Conservation (phyloP, 129 eudicot genomes). For the Tanacetum coccineum region DNA sequence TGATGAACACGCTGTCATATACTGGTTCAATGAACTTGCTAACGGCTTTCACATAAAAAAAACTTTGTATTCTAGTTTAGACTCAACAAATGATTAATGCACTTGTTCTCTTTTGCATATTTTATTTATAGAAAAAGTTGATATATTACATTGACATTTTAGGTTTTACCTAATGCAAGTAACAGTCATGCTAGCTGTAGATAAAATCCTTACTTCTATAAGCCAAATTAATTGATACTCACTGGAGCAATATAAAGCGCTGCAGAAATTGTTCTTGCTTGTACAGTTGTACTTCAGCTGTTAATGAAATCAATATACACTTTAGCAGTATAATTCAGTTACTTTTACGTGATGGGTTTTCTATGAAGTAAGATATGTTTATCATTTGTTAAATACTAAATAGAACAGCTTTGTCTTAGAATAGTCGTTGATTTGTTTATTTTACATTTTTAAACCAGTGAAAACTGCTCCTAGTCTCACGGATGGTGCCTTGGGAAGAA, state of each 20-base stretch:
- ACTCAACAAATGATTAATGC: no score
- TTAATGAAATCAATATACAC: neutral
- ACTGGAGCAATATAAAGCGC: neutral
- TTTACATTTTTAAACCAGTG: constrained; percentile 40
- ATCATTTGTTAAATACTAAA: no score
- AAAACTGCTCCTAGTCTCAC: constrained; percentile 90
- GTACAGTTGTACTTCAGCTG: neutral
- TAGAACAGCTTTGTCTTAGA: neutral
- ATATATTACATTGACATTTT: neutral
- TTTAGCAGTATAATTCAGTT: no score
- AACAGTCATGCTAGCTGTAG: neutral
- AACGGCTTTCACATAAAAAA: neutral
- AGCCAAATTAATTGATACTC: neutral
- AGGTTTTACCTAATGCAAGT: neutral
- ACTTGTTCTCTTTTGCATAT: neutral
- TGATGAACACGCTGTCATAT: neutral
- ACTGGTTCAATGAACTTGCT: neutral
- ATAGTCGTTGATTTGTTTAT: neutral
- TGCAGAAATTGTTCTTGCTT: neutral
- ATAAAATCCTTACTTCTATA: neutral
- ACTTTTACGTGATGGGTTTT: no score
- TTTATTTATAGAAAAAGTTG: neutral
- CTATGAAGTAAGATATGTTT: no score
- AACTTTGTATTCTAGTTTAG: no score
- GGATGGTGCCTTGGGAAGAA: constrained; percentile 94